Conservation (phyloP, 352 stramenopile genomes). For the Globisporangium parvum region DNA sequence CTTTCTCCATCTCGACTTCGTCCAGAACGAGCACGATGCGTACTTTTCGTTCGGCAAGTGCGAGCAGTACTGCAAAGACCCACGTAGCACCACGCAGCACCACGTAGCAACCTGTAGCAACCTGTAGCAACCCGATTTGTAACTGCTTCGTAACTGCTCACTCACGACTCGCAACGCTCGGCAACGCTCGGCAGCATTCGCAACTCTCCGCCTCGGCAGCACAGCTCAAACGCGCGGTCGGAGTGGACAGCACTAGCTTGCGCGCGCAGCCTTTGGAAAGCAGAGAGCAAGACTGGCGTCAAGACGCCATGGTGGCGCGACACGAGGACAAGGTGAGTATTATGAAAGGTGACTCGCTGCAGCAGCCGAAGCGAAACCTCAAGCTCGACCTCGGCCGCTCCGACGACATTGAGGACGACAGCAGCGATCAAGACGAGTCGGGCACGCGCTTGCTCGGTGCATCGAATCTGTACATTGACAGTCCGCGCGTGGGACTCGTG, state of each 20-base stretch:
- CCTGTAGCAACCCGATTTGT: too few relatives aligned
- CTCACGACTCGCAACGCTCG: too few relatives aligned
- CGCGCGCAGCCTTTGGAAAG: not conserved
- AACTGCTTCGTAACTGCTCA: too few relatives aligned
- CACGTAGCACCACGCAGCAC: too few relatives aligned
- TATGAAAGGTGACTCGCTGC: conserved; percentile 42
- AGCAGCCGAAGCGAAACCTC: conserved; percentile 20
- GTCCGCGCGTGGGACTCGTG: conserved; percentile 34
- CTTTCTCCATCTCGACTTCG: too few relatives aligned
- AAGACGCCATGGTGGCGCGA: conserved; percentile 12
- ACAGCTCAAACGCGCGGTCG: not conserved
- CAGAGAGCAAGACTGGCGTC: conserved; percentile 2
- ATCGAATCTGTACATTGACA: conserved; percentile 69
- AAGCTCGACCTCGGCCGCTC: conserved; percentile 22
- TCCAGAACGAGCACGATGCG: too few relatives aligned
- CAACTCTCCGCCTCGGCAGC: not conserved
- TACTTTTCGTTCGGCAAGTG: too few relatives aligned
- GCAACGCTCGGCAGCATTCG: too few relatives aligned
- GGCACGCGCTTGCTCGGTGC: conserved; percentile 34
- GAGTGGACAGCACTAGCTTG: conserved; percentile 6
- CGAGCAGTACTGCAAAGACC: too few relatives aligned
- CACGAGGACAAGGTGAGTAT: conserved; percentile 47
- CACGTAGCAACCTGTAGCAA: too few relatives aligned
- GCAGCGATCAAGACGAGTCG: conserved; percentile 30
- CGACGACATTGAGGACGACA: conserved; percentile 23